A percentile compares a stretch with the other conserved stretches of the same genome.
Evolutionary conservation across 2,329 filamentous ascomycete species (phyloP).

Genomic region (Sporothrix protearum): DNA sequence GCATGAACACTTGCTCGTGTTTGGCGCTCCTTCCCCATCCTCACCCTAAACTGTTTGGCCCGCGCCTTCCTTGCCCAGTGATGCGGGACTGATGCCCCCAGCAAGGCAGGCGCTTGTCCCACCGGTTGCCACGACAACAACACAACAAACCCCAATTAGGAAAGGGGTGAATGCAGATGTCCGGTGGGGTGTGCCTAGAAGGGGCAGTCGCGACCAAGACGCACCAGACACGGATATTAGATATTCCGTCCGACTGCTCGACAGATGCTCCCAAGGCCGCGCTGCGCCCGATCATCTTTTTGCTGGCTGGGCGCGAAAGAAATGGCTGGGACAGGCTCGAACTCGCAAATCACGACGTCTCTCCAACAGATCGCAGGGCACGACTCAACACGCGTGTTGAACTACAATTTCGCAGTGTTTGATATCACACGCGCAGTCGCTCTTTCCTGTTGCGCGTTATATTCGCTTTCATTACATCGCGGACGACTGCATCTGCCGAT

Average conservation of each 20-base stretch:
- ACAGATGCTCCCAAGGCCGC: background rate
- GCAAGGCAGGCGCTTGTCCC: slow-evolving; percentile 16
- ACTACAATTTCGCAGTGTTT: background rate
- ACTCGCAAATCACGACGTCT: background rate
- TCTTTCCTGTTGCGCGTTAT: background rate
- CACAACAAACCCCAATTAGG: slow-evolving; percentile 18
- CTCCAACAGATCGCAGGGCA: background rate
- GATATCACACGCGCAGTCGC: background rate
- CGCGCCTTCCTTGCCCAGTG: background rate
- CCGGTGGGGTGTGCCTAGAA: slow-evolving; percentile 7
- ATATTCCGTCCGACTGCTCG: slow-evolving; percentile 9
- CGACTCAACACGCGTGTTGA: background rate
- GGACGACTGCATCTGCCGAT: background rate
- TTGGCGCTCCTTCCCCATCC: slow-evolving; percentile 12
- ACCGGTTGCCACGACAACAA: slow-evolving; percentile 28
- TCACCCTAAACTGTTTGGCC: slow-evolving; percentile 7
- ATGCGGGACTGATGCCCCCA: slow-evolving; percentile 5
- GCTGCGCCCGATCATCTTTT: background rate
- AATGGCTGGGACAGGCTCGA: slow-evolving; percentile 2
- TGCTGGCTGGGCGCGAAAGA: background rate
- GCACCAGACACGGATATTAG: background rate
- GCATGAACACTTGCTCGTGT: slow-evolving; percentile 22
- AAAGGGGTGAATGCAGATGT: background rate
- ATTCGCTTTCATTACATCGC: background rate
- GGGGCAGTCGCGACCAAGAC: background rate